Base-by-base conservation (phyloP, 768 basidiomycete species). In the Gautieria morchelliformis region DNA sequence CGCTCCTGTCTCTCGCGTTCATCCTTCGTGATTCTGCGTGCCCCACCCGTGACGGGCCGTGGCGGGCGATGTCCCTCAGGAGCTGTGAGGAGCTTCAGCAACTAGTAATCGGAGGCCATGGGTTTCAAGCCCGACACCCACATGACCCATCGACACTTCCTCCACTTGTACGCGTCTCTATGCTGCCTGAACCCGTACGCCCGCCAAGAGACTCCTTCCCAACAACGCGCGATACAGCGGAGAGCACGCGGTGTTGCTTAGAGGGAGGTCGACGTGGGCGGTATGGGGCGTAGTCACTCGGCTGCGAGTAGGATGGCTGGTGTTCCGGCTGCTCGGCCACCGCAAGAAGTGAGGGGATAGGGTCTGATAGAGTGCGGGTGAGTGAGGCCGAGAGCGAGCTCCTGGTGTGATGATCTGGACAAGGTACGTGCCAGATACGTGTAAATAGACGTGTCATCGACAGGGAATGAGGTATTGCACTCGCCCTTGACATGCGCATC, bases 201-300 rank as follows among this genome's bases (percentile, higher is more conserved):
- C 27, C 44, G 5, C 41, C 24, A n/a, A 46, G 35, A 55, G 53
- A 55, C 17, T 55, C 53, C 27, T 55, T 55, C 17, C 48, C 48
- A 8, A 49, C 27, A 10, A 45, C 15, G 9, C 56, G 56, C 5
- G 56, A 46, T 12, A 57, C 56, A n/a, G 46, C 56, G 19, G 46
- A 47, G n/a, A 57, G 37, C 11, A 57, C 56, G 33, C 56, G 56
- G 24, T 57, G 56, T 39, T 57, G 56, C 33, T 49, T 57, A 17
- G 56, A 57, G 6, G 32, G 47, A 33, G 56, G 56, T n/a, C 56
- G 45, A 17, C 56, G 56, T 1, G 56, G 3, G 32, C 56, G 56
- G 24, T 24, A 37, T 47, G 45, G 56, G 12, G 37, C 46, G 39
- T 10, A 11, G 17, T 57, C 56, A 14, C 24, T 17, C 5, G 56